Evolutionary conservation across 352 stramenopile species (phyloP).

Genomic region (Phytophthora sojae): DNA sequence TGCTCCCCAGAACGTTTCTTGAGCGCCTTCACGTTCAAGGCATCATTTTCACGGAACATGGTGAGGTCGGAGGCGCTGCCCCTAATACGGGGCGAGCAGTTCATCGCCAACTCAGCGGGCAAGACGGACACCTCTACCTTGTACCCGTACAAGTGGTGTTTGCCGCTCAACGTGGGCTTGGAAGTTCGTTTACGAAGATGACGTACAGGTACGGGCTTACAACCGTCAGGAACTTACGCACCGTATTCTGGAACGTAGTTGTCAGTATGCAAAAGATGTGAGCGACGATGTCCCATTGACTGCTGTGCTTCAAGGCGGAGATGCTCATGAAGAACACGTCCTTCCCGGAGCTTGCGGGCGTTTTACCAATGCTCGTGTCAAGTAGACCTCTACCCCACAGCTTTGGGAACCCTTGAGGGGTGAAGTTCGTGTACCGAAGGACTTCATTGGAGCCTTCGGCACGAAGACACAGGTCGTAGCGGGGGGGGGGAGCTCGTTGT

Average conservation of each 20-base stretch:
- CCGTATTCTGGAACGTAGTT: constrained; percentile 1
- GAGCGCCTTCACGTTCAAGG: neutral
- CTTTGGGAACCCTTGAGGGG: neutral
- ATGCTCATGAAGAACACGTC: neutral
- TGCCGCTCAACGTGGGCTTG: neutral
- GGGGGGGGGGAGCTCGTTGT: neutral
- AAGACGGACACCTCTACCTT: constrained; percentile 3
- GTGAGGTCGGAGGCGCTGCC: neutral
- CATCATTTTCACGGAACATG: constrained; percentile 4
- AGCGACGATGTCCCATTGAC: neutral
- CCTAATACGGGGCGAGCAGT: neutral
- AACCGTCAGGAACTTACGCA: neutral
- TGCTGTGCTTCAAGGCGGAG: neutral
- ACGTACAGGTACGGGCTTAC: neutral
- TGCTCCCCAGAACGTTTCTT: neutral
- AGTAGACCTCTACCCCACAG: neutral
- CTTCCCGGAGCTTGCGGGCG: neutral
- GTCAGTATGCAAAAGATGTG: neutral
- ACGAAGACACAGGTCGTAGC: neutral
- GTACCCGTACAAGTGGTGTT: neutral
- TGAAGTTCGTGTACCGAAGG: neutral
- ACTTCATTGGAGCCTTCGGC: neutral
- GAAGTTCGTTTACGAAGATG: neutral
- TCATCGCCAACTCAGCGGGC: neutral
- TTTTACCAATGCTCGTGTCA: neutral